Conservation (phyloP, 2,329 filamentous ascomycete species). For the Pleochaeta shiraiana region DNA sequence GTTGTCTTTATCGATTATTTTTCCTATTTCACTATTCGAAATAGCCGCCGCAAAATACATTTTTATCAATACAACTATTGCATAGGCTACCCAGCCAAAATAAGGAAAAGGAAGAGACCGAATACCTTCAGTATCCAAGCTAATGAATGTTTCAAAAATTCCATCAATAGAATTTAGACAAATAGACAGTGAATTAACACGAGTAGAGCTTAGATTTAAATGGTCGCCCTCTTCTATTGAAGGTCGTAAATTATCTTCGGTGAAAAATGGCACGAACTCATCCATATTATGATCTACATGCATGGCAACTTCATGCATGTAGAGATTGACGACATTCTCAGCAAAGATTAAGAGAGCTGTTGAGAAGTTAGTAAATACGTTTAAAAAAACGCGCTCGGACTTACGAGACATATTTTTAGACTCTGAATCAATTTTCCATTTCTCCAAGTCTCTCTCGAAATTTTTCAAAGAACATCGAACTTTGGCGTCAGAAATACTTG, state of each 20-base stretch:
- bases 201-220: slow-evolving; percentile 17
- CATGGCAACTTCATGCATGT: slow-evolving; percentile 37
- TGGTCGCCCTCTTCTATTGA: slow-evolving; percentile 7
- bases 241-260: slow-evolving; percentile 14
- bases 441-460: slow-evolving; percentile 29
- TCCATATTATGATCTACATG: slow-evolving; percentile 32
- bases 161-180: slow-evolving; percentile 31
- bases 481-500: slow-evolving; percentile 31
- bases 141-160: slow-evolving; percentile 29
- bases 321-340: slow-evolving; percentile 30
- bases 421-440: slow-evolving; percentile 24
- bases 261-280: slow-evolving; percentile 23
- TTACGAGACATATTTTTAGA: slow-evolving; percentile 18
- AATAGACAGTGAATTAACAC: slow-evolving; percentile 29
- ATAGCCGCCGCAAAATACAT: slow-evolving; percentile 37
- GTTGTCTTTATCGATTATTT: slow-evolving; percentile 43
- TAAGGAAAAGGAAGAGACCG: slow-evolving; percentile 27
- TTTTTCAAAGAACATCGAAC: slow-evolving; percentile 31
- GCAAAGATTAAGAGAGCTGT: slow-evolving; percentile 27
- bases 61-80: slow-evolving; percentile 35
- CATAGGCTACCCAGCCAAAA: slow-evolving; percentile 32
- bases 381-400: slow-evolving; percentile 6
- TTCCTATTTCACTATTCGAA: slow-evolving; percentile 42
- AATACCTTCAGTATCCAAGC: slow-evolving; percentile 25
- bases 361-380: slow-evolving; percentile 5